phyloP scores from a whole-genome alignment of 176 grass and related monocot species.

The Stipa capillata region DNA sequence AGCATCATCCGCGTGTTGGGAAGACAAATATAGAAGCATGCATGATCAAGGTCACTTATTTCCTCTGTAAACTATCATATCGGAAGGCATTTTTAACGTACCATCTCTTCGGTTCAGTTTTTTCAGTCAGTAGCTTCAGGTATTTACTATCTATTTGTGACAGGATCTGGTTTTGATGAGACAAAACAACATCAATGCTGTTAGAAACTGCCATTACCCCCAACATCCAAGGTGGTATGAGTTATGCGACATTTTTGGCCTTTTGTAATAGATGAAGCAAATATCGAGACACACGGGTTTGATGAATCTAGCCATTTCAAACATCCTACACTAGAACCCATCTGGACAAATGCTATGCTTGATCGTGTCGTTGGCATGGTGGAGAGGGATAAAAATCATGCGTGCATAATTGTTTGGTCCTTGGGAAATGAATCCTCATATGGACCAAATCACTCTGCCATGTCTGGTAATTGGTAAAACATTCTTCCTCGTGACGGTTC shows the following conservation, averaged over 20 bases:
- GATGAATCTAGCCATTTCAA: slow-evolving; percentile 69
- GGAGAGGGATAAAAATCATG: slow-evolving; percentile 96
- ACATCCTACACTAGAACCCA: slow-evolving; percentile 76
- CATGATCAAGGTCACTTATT: slow-evolving; percentile 82
- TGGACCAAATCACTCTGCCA: slow-evolving; percentile 88
- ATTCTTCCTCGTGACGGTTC: not conserved
- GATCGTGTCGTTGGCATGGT: slow-evolving; percentile 91
- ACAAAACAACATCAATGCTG: slow-evolving; percentile 96
- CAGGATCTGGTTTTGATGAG: slow-evolving; percentile 96
- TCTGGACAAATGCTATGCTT: slow-evolving; percentile 79
- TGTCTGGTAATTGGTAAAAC: slow-evolving; percentile 72
- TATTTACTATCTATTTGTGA: slow-evolving; percentile 18
- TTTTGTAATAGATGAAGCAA: slow-evolving; percentile 95
- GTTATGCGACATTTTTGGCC: slow-evolving; percentile 83
- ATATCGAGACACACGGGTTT: slow-evolving; percentile 97
- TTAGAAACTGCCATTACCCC: slow-evolving; percentile 96
- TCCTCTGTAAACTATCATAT: slow-evolving; percentile 5
- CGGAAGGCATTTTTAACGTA: not conserved
- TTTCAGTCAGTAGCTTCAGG: slow-evolving; percentile 1
- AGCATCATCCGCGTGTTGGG: slow-evolving; percentile 86
- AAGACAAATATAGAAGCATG: slow-evolving; percentile 96
- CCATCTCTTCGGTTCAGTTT: not conserved
- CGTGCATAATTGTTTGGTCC: slow-evolving; percentile 91
- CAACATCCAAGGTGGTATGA: slow-evolving; percentile 96
- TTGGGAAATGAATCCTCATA: slow-evolving; percentile 90